Conservation (phyloP, 2,329 filamentous ascomycete genomes). For the Venturia nashicola region DNA sequence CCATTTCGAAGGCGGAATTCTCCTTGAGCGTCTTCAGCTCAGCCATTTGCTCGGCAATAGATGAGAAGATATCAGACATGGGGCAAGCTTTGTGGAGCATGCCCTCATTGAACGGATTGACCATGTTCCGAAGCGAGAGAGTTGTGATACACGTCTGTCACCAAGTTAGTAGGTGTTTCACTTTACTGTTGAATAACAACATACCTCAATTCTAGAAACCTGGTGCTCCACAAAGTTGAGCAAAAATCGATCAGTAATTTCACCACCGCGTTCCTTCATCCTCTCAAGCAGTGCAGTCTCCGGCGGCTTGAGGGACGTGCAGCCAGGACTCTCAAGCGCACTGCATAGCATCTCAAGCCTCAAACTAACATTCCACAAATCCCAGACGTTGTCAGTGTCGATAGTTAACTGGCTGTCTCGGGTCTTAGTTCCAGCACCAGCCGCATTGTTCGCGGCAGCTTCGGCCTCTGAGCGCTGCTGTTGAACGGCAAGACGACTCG, state of each 20-base stretch:
- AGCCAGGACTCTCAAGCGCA: conserved; percentile 60
- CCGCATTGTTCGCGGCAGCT: conserved; percentile 29
- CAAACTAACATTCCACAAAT: conserved; percentile 77
- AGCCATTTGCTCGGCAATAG: conserved; percentile 47
- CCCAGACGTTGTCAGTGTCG: conserved; percentile 77
- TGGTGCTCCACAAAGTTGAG: conserved; percentile 89
- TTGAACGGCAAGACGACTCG: conserved; percentile 66
- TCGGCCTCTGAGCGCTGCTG: conserved; percentile 37
- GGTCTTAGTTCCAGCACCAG: conserved; percentile 47
- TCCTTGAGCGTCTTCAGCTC: conserved; percentile 52
- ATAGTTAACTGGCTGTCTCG: conserved; percentile 58
- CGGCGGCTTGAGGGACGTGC: conserved; percentile 56
- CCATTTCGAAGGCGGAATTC: conserved; percentile 3
- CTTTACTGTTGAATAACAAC: conserved; percentile 21
- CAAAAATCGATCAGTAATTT: conserved; percentile 79
- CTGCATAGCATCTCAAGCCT: conserved; percentile 90
- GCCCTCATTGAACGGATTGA: conserved; percentile 54
- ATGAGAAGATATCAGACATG: conserved; percentile 58
- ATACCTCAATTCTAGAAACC: conserved; percentile 88
- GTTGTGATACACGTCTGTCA: conserved; percentile 67
- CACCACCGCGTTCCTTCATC: conserved; percentile 60
- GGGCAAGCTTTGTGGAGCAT: conserved; percentile 65
- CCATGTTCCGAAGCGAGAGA: conserved; percentile 65
- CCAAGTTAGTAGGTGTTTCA: background rate
- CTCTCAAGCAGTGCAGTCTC: conserved; percentile 73